These are phyloP conservation scores for Claviceps pazoutovae DNA, from an alignment of 2,329 filamentous ascomycete genomes.

Conservation along the genomic window DNA sequence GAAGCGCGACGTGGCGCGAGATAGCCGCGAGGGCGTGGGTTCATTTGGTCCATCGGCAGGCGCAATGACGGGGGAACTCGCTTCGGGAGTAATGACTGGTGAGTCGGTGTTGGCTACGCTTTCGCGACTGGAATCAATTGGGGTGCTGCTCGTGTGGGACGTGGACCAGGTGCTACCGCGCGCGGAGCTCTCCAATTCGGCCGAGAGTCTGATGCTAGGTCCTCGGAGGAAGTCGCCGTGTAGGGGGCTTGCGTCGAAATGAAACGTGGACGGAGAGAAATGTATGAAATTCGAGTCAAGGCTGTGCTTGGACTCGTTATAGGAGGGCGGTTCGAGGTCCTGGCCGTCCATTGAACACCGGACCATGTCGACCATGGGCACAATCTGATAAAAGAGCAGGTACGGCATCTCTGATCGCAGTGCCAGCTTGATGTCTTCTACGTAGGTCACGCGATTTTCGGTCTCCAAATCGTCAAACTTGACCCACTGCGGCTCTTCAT, in stretches of 20 bases:
- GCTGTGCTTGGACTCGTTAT: constrained; percentile 36
- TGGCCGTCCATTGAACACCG: constrained; percentile 32
- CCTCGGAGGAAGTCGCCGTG: constrained; percentile 21
- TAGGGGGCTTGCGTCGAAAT: constrained; percentile 5
- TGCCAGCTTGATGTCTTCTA: constrained; percentile 64
- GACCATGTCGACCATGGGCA: constrained; percentile 64
- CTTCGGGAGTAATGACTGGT: constrained; percentile 23
- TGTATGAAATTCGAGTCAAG: constrained; percentile 18
- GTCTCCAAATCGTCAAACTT: constrained; percentile 76
- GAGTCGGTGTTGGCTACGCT: constrained; percentile 38
- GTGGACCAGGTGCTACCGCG: constrained; percentile 33
- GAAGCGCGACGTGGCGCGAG: constrained; percentile 43
- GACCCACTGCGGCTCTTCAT: constrained; percentile 69
- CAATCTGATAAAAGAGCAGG: constrained; percentile 86
- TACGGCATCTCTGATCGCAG: constrained; percentile 85
- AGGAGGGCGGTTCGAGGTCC: constrained; percentile 42
- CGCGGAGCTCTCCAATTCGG: constrained; percentile 35
- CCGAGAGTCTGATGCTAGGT: constrained; percentile 40
- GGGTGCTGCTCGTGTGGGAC: constrained; percentile 19
- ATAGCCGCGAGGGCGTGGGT: constrained; percentile 37
- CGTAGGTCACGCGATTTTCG: constrained; percentile 53
- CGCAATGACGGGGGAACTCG: constrained; percentile 24
- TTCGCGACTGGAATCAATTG: constrained; percentile 30
- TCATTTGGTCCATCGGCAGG: constrained; percentile 45
- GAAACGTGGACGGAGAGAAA: constrained; percentile 4